Base-by-base conservation (phyloP, 495 filamentous ascomycete species). In the Podospora comata region DNA sequence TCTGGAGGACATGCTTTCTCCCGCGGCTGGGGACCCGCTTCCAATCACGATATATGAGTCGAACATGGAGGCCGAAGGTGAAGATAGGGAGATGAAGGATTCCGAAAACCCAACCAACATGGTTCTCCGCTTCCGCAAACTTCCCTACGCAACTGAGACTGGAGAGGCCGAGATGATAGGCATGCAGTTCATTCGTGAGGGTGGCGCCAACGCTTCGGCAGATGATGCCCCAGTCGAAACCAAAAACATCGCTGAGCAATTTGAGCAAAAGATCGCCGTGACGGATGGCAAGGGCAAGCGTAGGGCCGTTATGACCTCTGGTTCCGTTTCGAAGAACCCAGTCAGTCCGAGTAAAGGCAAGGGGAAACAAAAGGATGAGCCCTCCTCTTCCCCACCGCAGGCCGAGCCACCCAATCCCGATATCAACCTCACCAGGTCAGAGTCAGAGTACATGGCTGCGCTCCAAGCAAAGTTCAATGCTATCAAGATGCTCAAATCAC, bases 151-250 rank as follows among this genome's bases (percentile, higher is more conserved):
- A 0, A 88, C 97, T 19, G 95, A 99, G 77, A 97, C 93, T 0
- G 92, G 91, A 18, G 93, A 98, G 77, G 91, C 95, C 7, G 96
- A 99, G 81, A 97, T 98, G 93, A 97, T 99, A 72, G 88, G 89
- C 54, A 89, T 99, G 71, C 92, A 98, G 72, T 94, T 92, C 67
- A 90, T 99, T 32, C 94, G 94, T 1, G 86, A 89, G 60, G 90
- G 89, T 27, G 92, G 89, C 28, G 90, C 89, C 1, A 93, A 92
- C 72, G 95, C 94, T 18, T 86, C 88, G 16, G 86, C 87, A 2
- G 81, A 86, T 54, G 68, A 71, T 2, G 72, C 70, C 66, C 39
- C 9, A 48, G 74, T 18, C 56, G 59, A 30, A 28, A 30, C 19
- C 6, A 76, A 60, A 72, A 78, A 75, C 74, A 44, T 48, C 9